Evolutionary conservation across 371 early-diverging fungal species (phyloP), one percentile per base, ranked within the genome.

Genomic region (Actinomortierella wolfii): DNA sequence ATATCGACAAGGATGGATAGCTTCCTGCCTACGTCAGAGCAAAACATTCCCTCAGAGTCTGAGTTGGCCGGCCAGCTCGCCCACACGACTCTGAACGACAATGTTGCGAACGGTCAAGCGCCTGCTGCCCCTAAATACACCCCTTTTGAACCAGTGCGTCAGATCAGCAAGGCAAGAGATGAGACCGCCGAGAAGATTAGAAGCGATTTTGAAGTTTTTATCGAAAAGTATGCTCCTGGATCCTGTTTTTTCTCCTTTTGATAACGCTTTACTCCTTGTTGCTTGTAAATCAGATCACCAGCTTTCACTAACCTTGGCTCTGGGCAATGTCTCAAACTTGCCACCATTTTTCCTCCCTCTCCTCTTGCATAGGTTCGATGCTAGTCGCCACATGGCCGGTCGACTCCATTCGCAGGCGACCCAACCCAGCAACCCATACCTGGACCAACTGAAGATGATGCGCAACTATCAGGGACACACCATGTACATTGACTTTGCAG

Each of bases 131-230:
- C 57, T 39, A 42, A 57, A 50, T 61, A 66, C 47, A 65, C 54
- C 4, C 82, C 76, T 25, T 79, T 80, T 41, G 68, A 67, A 62
- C 64, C 78, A 24, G 76, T 70, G 17, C 65, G 60, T 47, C 73
- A 71, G 56, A 78, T 90, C 44, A 76, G 86, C 21, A 84, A 83
- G 61, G 86, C 84, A n/a, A 81, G 88, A 42, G 95, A 95, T 70
- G 86, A 88, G 57, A 84, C 90, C 2, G 94, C 92, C 5, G 87
- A 92, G 59, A 82, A 85, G 54, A 89, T 92, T 55, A 83, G 91
- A 75, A 80, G 83, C 47, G 81, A 83, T 47, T 95, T 95, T 76
- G 93, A 92, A 70, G 67, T 77, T 29, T 95, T 95, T 68, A 74
- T 95, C 51, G 83, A 83, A 60, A 78, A 67, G 86, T 94, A 83